These are phyloP conservation scores for Eutrema salsugineum DNA, from an alignment of 441 rosid species.

Conservation along the genomic window DNA sequence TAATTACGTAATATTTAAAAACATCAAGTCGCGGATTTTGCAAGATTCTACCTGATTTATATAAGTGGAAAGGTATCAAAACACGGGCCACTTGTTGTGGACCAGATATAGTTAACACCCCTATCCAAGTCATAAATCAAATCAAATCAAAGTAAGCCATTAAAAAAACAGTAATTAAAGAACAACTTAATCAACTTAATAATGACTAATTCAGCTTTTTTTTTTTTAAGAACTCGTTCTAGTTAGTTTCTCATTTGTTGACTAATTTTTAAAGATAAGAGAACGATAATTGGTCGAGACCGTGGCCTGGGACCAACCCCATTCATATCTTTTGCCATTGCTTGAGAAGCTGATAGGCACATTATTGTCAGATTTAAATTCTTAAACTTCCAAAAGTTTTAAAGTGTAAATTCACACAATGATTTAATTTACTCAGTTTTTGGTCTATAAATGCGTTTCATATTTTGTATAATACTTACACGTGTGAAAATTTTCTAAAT, in stretches of 20 bases:
- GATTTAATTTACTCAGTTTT: not conserved
- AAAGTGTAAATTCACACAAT: not conserved
- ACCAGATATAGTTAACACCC: conserved; percentile 6
- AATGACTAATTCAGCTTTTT: not conserved
- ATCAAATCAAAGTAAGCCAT: not conserved
- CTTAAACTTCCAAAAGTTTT: not conserved
- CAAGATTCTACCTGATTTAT: conserved; percentile 3
- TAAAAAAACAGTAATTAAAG: not conserved
- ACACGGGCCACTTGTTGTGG: conserved; percentile 12
- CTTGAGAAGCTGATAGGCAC: conserved; percentile 13
- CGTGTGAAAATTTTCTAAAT: no score
- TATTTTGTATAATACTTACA: not conserved
- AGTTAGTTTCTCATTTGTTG: conserved; percentile 30
- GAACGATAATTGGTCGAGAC: not conserved
- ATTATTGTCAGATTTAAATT: not conserved
- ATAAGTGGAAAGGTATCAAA: not conserved
- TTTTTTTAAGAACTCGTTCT: not conserved
- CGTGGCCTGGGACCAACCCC: conserved; percentile 17
- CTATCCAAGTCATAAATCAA: conserved; percentile 16
- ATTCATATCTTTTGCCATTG: conserved; percentile 31
- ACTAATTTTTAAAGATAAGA: conserved; percentile 5
- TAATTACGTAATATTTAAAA: not conserved
- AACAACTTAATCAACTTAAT: not conserved
- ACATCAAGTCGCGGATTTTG: conserved; percentile 10
- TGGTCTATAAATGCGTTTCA: not conserved